Base-by-base conservation (phyloP, 345 rosid species). In the Euphorbia peplus region DNA sequence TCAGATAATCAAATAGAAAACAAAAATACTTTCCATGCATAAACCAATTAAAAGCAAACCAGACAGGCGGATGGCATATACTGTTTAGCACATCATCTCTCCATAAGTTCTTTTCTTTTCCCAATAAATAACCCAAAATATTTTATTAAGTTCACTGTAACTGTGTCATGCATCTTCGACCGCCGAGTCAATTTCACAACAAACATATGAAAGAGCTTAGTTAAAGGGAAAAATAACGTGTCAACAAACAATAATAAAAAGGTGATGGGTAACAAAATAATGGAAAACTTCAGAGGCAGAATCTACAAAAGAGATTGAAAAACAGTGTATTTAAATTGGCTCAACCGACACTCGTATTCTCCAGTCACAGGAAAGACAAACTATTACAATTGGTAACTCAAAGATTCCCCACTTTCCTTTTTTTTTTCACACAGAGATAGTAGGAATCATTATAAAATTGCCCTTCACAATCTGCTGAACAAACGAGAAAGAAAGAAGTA, bases 401-500 rank as follows among this genome's bases (percentile, higher is more conserved):
- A 39, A 4, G 42, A 2, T 39, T 39, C 21, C 28, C 46, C 8
- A 12, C 48, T 37, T 21, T 19, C 48, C 12, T 3, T 25, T 37
- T 35, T 35, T 48, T 37, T 44, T 37, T 44, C 19, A 21, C 21
- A 14, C 47, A 10, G 19, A 19, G 18, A 47, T 19, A 16, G 9
- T 8, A 39, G 21, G 39, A 37, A 41, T 21, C 29, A n/a, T 39
- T 19, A 1, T 21, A 4, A 39, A 35, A 21, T 10, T 12, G 55
- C 44, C 55, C 47, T 56, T 48, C 9, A 22, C 39, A 25, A 56
- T 22, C 29, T 15, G 37, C 10, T 7, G 10, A 52, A 62, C 8
- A 13, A 44, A 68, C 44, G 66, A 52, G 39, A 28, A 72, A 63
- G 66, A 46, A 16, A 63, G 14, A 65, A 28, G 16, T 80, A 90